phyloP scores from a whole-genome alignment of 495 filamentous ascomycete species.

The Terfezia boudieri region DNA sequence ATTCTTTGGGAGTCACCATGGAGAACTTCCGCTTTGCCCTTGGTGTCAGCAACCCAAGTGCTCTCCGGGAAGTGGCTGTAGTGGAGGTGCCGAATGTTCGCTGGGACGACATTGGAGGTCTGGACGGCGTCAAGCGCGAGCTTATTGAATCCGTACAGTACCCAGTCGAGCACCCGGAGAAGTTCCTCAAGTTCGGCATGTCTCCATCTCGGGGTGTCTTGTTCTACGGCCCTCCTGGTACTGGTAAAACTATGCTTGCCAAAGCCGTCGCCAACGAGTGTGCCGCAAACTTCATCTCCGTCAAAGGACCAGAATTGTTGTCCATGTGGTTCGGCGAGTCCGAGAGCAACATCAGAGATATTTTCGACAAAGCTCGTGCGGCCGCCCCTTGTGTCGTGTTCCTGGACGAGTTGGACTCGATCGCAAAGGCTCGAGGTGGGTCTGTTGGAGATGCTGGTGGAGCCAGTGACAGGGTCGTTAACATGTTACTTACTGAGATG shows the following conservation, averaged over 20 bases:
- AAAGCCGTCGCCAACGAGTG: conserved; percentile 99
- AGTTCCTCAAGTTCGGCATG: conserved; percentile 99
- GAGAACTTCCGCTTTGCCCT: conserved; percentile 99
- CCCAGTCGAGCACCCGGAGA: conserved; percentile 96
- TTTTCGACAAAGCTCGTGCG: conserved; percentile 98
- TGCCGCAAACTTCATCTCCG: conserved; percentile 95
- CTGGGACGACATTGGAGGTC: conserved; percentile 98
- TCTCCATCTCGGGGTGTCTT: conserved; percentile 95
- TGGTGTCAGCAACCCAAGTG: conserved; percentile 93
- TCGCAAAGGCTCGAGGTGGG: conserved; percentile 97
- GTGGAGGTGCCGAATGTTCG: conserved; percentile 98
- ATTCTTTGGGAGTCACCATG: conserved; percentile 96
- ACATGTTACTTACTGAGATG: conserved; percentile 74
- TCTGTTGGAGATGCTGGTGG: conserved; percentile 92
- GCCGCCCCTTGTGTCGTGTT: conserved; percentile 98
- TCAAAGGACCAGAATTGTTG: conserved; percentile 93
- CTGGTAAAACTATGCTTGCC: conserved; percentile 97
- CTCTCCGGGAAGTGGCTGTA: conserved; percentile 93
- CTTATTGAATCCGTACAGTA: conserved; percentile 99
- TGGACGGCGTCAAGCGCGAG: conserved; percentile 96
- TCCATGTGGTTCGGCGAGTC: conserved; percentile 99
- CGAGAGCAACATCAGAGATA: conserved; percentile 98
- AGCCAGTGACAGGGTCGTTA: conserved; percentile 97
- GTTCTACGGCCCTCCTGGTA: conserved; percentile 96
- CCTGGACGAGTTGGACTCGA: conserved; percentile 95